Evolutionary conservation across 2,329 filamentous ascomycete genomes (phyloP), one percentile per base, ranked within the genome.

Genomic region (Cladosporium austrohemisphaericum): DNA sequence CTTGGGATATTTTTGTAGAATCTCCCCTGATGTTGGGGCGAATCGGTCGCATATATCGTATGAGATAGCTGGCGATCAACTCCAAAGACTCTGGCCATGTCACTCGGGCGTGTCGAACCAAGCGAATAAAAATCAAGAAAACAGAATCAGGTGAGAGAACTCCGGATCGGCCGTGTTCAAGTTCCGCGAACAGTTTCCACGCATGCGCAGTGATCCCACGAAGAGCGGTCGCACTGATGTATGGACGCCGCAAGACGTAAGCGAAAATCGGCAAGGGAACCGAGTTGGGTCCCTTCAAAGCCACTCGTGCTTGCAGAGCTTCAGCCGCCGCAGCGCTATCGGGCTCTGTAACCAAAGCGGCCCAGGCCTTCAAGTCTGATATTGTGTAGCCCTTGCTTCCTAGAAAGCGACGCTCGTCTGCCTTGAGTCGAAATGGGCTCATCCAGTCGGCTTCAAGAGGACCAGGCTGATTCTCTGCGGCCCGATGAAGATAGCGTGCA

Each of bases 101-200:
- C 35, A 65, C 60, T 18, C 76, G 71, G 50, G 77, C 76, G 65
- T 77, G 75, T 14, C 71, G 71, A 29, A 79, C 59, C 22, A 81
- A 65, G 18, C 75, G 71, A 41, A 71, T 60, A 43, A 75, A 68
- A 23, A 76, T 61, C 16, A 65, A 60, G 55, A 71, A 64, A 29
- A 71, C 52, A 8, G 51, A 13, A 29, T 47, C 44, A 2, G 44
- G 13, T 3, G 44, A 22, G 11, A 41, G 8, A 19, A 16, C 2
- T 18, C 19, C 11, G 23, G 33, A 23, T 3, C 11, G 8, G 6
- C 7, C 14, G 14, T 5, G 5, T 19, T 20, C 26, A 6, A 38
- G 22, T 13, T 41, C 36, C 7, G 29, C 10, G 19, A 59, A 50
- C 3, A 55, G 40, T 7, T 31, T 11, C 16, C 20, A 45, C 2